Evolutionary conservation across 176 grass and related monocot species (phyloP).

Genomic region (Chrysopogon serrulatus): DNA sequence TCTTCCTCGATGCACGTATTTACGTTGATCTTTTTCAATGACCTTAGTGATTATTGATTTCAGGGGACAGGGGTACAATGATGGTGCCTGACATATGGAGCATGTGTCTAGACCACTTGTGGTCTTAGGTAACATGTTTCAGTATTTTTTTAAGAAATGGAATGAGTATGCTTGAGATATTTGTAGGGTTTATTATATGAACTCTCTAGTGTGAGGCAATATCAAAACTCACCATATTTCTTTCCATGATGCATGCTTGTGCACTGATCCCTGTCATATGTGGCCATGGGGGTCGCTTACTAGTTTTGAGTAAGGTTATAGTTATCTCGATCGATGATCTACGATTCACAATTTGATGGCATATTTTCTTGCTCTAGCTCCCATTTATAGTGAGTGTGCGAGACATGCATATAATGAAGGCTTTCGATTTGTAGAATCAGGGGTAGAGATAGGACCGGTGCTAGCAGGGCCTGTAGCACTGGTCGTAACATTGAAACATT

Average conservation of each 20-base stretch:
- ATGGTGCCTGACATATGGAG: neutral
- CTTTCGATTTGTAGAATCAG: no score
- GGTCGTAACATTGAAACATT: no score
- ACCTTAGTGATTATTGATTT: neutral
- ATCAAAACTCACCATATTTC: neutral
- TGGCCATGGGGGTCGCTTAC: neutral
- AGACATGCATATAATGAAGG: no score
- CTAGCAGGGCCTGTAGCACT: no score
- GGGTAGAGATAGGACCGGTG: no score
- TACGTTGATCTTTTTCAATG: neutral
- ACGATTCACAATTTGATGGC: neutral
- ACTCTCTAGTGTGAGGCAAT: no score
- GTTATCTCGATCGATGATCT: neutral
- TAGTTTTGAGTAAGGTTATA: neutral
- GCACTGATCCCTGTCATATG: neutral
- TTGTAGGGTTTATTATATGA: no score
- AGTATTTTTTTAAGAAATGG: neutral
- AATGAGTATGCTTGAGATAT: no score
- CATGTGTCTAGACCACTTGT: neutral
- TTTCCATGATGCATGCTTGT: neutral
- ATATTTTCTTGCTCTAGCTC: neutral
- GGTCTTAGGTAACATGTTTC: neutral
- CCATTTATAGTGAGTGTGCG: neutral
- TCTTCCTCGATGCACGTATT: neutral
- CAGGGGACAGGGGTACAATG: neutral